A percentile compares a stretch with the other conserved stretches of the same genome.
These are phyloP conservation scores for Fragaria nilgerrensis DNA, from an alignment of 306 rosid species.

Conservation along the genomic window DNA sequence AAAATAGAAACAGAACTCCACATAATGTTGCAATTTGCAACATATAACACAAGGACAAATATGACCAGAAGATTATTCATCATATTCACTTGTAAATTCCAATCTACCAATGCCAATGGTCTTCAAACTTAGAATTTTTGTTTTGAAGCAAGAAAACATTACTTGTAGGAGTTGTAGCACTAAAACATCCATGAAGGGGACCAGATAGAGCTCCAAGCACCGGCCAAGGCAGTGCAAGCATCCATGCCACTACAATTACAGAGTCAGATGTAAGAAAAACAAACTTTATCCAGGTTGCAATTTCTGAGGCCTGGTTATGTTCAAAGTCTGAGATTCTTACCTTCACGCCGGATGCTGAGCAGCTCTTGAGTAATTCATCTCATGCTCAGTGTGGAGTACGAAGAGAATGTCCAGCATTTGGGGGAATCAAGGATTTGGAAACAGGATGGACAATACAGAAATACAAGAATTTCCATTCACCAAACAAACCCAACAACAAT, in stretches of 20 bases:
- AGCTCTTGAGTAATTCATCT: constrained; percentile 87
- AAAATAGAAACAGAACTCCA: neutral
- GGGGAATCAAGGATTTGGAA: constrained; percentile 73
- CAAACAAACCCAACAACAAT: too few relatives aligned
- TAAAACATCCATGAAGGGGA: constrained; percentile 62
- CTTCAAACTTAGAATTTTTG: neutral
- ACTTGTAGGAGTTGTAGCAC: neutral
- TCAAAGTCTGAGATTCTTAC: constrained; percentile 31
- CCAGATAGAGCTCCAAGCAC: constrained; percentile 85
- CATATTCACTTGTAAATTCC: neutral
- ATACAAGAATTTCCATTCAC: too few relatives aligned
- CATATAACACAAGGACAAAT: neutral
- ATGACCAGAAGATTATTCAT: neutral
- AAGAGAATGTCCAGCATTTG: constrained; percentile 78
- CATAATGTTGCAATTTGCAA: neutral
- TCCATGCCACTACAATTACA: constrained; percentile 68
- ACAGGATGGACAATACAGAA: too few relatives aligned
- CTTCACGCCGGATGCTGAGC: constrained; percentile 84
- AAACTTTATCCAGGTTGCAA: neutral
- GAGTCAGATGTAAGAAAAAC: neutral
- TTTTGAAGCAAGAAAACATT: neutral
- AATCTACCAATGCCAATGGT: neutral
- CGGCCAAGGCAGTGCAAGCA: constrained; percentile 81
- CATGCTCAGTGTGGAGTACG: constrained; percentile 84
- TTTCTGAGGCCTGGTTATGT: constrained; percentile 10